phyloP scores from a whole-genome alignment of 192 early-diverging fungal species.

The Phlyctochytrium arcticum region DNA sequence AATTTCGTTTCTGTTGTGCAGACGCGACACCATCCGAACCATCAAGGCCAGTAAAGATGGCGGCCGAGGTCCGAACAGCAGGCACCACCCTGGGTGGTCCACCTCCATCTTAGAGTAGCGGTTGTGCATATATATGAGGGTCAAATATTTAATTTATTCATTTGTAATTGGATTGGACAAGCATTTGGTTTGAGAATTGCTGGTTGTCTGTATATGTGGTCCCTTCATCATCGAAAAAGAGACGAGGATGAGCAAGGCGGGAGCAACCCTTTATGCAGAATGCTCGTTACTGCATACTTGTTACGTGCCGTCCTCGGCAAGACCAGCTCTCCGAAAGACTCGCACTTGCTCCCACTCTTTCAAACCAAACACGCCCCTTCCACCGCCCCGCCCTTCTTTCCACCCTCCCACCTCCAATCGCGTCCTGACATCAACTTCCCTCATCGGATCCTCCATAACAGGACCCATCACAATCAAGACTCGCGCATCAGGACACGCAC shows the following conservation, averaged over 20 bases:
- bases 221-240: too few species aligned
- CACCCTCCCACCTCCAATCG: too few species aligned
- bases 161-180: too few species aligned
- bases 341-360: not conserved
- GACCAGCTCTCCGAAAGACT: not conserved
- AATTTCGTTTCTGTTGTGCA: not conserved
- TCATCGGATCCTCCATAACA: slow-evolving; percentile 9
- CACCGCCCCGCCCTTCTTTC: not conserved
- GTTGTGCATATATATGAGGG: too few species aligned
- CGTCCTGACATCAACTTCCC: too few species aligned
- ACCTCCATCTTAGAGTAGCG: not conserved
- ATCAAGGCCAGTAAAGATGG: not conserved
- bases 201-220: too few species aligned
- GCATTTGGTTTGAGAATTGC: too few species aligned
- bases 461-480: slow-evolving; percentile 1
- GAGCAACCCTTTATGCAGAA: too few species aligned
- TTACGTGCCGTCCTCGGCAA: too few species aligned
- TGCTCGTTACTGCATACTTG: too few species aligned
- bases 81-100: slow-evolving; percentile 1
- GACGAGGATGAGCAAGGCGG: too few species aligned
- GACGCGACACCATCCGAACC: not conserved
- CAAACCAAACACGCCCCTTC: not conserved
- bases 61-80: not conserved
- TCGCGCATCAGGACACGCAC: not conserved
- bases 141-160: too few species aligned